These are phyloP conservation scores for Cordyceps cateniannulata DNA, from an alignment of 2,329 filamentous ascomycete genomes.

Conservation along the genomic window DNA sequence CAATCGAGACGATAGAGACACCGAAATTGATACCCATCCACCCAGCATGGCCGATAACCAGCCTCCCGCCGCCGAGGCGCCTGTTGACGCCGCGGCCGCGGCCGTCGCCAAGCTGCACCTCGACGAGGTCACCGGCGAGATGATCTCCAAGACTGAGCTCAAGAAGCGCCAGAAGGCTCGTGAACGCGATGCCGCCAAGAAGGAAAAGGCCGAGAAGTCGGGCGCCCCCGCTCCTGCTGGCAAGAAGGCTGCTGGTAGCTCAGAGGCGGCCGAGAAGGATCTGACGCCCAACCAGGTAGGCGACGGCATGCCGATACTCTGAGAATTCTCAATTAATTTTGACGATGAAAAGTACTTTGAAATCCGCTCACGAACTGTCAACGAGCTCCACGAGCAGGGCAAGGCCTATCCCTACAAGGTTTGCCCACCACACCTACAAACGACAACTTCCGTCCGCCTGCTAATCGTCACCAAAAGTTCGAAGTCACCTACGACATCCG, in stretches of 20 bases:
- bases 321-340: background rate
- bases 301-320: too few species aligned
- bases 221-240: slow-evolving; percentile 58
- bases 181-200: slow-evolving; percentile 81
- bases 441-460: background rate
- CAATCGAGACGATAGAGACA: background rate
- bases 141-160: slow-evolving; percentile 74
- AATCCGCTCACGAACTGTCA: slow-evolving; percentile 76
- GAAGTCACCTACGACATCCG: slow-evolving; percentile 75
- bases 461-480: slow-evolving; percentile 44
- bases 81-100: slow-evolving; percentile 46
- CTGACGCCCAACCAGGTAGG: slow-evolving; percentile 47
- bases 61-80: slow-evolving; percentile 23
- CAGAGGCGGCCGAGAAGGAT: slow-evolving; percentile 57
- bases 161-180: slow-evolving; percentile 96
- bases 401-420: slow-evolving; percentile 73
- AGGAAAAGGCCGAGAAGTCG: slow-evolving; percentile 72
- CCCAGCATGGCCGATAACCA: slow-evolving; percentile 29
- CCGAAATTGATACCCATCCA: background rate
- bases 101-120: slow-evolving; percentile 68
- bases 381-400: slow-evolving; percentile 34
- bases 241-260: slow-evolving; percentile 31
- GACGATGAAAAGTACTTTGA: slow-evolving; percentile 67
- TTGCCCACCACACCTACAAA: background rate
- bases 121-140: slow-evolving; percentile 91